A percentile compares a stretch with the other conserved stretches of the same genome.
Conservation (phyloP, 495 filamentous ascomycete genomes). For the Xylaria curta region DNA sequence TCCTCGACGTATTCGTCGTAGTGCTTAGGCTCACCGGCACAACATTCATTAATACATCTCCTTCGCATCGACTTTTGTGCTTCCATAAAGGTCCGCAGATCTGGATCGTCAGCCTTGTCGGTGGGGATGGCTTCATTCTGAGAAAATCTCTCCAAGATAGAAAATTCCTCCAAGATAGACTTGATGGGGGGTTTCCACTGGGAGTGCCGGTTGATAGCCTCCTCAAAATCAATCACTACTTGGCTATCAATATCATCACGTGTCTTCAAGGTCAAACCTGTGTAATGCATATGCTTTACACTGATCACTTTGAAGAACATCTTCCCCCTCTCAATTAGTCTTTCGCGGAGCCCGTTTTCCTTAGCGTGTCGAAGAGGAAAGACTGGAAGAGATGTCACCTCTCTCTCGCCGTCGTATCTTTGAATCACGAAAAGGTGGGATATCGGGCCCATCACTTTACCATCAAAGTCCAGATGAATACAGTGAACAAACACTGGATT, state of each 20-base stretch:
- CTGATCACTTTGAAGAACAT: slow-evolving; percentile 41
- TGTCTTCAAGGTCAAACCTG: slow-evolving; percentile 36
- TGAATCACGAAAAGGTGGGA: slow-evolving; percentile 29
- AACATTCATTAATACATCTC: slow-evolving; percentile 34
- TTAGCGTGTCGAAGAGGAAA: slow-evolving; percentile 42
- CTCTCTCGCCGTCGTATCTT: neutral
- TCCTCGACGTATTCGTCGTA: slow-evolving; percentile 44
- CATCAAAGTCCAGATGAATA: slow-evolving; percentile 52
- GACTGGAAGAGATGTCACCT: slow-evolving; percentile 42
- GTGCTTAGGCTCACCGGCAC: slow-evolving; percentile 30
- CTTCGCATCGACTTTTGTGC: neutral
- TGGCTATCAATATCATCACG: slow-evolving; percentile 51
- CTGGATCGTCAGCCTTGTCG: neutral
- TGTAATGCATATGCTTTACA: slow-evolving; percentile 46
- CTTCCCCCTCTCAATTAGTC: slow-evolving; percentile 42
- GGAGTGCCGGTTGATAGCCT: slow-evolving; percentile 36
- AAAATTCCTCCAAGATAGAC: slow-evolving; percentile 25
- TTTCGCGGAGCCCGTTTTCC: slow-evolving; percentile 25
- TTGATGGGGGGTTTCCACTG: neutral
- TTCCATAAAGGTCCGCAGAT: neutral
- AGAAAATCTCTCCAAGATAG: no score
- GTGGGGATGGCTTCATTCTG: neutral
- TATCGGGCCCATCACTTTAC: slow-evolving; percentile 47
- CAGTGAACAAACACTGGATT: slow-evolving; percentile 33
- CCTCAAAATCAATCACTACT: slow-evolving; percentile 53